phyloP scores from a whole-genome alignment of 345 rosid species.

The Tarenaya hassleriana region DNA sequence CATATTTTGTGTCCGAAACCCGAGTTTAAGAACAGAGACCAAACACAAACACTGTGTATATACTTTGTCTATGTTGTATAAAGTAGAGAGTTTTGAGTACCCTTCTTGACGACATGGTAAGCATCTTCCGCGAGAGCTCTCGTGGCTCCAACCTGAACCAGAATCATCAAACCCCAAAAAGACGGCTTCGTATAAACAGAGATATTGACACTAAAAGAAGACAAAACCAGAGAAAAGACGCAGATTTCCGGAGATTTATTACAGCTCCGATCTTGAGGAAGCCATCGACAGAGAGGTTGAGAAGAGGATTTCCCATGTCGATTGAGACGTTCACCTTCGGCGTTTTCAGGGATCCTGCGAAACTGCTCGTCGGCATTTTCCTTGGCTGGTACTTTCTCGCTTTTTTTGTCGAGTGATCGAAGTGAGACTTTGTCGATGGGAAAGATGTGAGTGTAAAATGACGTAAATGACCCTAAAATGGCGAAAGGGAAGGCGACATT shows the following conservation, averaged over 20 bases:
- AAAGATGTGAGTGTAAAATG: slow-evolving; percentile 9
- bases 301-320: slow-evolving; percentile 68
- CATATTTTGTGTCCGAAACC: neutral
- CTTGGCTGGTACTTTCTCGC: slow-evolving; percentile 17
- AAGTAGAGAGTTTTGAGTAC: slow-evolving; percentile 28
- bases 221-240: neutral
- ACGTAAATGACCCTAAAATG: slow-evolving; percentile 7
- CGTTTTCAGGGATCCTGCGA: slow-evolving; percentile 45
- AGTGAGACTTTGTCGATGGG: neutral
- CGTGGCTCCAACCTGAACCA: slow-evolving; percentile 59
- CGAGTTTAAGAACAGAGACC: neutral
- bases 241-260: slow-evolving; percentile 1
- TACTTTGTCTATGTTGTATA: neutral
- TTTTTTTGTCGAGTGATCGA: neutral
- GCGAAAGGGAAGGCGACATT: slow-evolving; percentile 22
- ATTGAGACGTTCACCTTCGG: slow-evolving; percentile 62
- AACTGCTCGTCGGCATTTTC: slow-evolving; percentile 59
- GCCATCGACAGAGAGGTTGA: slow-evolving; percentile 67
- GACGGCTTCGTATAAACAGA: slow-evolving; percentile 4
- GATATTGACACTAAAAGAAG: neutral
- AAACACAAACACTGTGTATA: neutral
- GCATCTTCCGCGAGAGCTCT: slow-evolving; percentile 61
- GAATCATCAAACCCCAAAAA: neutral
- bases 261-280: slow-evolving; percentile 87
- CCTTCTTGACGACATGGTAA: slow-evolving; percentile 45